Conservation (phyloP, 345 rosid genomes). For the Adansonia digitata region DNA sequence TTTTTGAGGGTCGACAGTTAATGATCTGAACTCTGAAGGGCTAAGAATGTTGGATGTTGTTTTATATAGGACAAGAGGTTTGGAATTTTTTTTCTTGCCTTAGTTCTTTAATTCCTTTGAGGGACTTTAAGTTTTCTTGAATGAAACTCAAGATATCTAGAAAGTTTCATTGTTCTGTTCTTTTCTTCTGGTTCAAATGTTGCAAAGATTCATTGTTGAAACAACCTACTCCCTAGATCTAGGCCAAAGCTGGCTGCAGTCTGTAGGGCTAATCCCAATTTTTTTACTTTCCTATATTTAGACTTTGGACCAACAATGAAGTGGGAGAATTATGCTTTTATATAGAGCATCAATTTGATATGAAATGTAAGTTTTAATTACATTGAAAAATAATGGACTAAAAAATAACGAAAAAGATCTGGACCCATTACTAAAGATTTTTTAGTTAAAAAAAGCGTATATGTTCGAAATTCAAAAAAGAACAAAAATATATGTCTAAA, state of each 20-base stretch:
- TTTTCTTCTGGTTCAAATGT: conserved; percentile 24
- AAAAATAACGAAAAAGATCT: background rate
- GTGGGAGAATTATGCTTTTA: background rate
- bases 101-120: conserved; percentile 2
- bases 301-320: background rate
- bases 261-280: background rate
- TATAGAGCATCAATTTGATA: background rate
- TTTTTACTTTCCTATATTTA: background rate
- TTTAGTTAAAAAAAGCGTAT: no score
- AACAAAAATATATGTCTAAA: no score
- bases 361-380: no score
- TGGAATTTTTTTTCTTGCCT: background rate
- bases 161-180: conserved; percentile 32
- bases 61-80: no score
- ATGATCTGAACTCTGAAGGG: background rate
- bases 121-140: conserved; percentile 38
- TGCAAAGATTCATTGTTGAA: conserved; percentile 19
- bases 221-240: background rate
- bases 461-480: no score
- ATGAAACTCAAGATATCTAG: conserved; percentile 46
- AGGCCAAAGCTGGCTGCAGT: background rate
- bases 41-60: background rate
- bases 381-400: no score
- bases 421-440: background rate
- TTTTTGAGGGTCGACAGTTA: background rate